Evolutionary conservation across 2,329 filamentous ascomycete genomes (phyloP), one percentile per base, ranked within the genome.

Genomic region (Xylariaceae sp.): DNA sequence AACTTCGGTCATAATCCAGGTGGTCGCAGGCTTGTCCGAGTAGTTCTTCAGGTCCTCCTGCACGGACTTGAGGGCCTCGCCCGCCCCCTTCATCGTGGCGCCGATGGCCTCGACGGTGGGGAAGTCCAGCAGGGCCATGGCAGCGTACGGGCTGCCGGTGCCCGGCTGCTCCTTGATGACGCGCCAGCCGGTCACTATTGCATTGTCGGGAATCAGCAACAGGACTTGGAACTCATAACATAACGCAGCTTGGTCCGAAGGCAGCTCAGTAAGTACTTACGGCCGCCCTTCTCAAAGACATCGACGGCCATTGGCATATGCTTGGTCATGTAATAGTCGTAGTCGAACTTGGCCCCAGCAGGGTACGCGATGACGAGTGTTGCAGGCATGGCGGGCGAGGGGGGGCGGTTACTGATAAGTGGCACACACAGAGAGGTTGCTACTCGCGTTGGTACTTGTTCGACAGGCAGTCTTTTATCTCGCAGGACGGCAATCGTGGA

Each of bases 281-380:
- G n/a, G 29, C 29, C 23, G 16, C n/a, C 17, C 15, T 27, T 15
- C 27, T 31, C 17, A 31, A 37, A 42, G 25, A n/a, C 29, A 15
- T 29, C 24, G 7, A 32, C 18, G 9, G 27, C 40, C 18, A 18
- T 18, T 2, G 37, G 31, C 5, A 39, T 29, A 31, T 42, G 40
- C 34, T 27, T 40, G 37, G 29, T 37, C 5, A 30, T 14, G 32
- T 40, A 42, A 35, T 42, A 40, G 24, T 40, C 37, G 19, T 35
- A 13, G 31, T 42, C 36, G 28, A 42, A 23, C 16, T 37, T 19
- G 31, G 37, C 29, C 16, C 40, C 40, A 15, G 35, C 33, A 11
- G 31, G 34, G 37, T 42, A 42, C 31, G 22, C 40, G 25, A 38
- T 22, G 32, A 31, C 19, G 26, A 29, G 17, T 9, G 33, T 29